These are phyloP conservation scores for Zygoascus flipseniorum DNA, from an alignment of 805 yeast genomes.

Conservation along the genomic window DNA sequence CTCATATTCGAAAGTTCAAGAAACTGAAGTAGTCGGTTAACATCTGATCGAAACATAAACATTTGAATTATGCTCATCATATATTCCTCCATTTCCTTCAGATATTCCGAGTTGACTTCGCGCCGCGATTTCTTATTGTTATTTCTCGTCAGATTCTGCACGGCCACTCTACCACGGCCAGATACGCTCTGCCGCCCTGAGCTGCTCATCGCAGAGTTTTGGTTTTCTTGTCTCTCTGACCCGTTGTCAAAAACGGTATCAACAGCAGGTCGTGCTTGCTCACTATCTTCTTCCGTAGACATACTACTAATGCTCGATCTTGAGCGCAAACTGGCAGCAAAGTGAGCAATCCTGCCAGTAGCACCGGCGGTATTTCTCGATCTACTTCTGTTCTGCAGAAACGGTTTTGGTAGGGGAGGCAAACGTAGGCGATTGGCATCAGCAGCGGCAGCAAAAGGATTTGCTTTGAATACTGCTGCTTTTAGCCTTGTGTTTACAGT, in stretches of 20 bases:
- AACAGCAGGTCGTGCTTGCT: background rate
- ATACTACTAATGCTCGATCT: background rate
- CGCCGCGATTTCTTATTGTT: background rate
- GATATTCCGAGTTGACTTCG: background rate
- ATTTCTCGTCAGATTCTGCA: background rate
- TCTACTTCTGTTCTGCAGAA: background rate
- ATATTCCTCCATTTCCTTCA: constrained; percentile 48
- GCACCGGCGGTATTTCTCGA: too few species aligned
- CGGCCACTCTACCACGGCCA: background rate
- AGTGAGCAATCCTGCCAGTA: background rate
- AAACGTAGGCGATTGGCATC: constrained; percentile 21
- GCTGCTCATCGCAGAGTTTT: background rate
- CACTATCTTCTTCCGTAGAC: background rate
- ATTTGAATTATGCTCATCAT: constrained; percentile 50
- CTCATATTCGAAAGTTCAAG: constrained; percentile 87
- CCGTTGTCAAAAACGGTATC: background rate
- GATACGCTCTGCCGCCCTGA: background rate
- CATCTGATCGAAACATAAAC: constrained; percentile 66
- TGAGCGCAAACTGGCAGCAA: background rate
- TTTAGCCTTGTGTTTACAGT: constrained; percentile 62
- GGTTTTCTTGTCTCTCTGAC: background rate
- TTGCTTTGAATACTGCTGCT: constrained; percentile 39
- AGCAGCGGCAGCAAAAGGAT: constrained; percentile 14
- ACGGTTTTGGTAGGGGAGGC: constrained; percentile 35
- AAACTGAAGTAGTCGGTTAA: constrained; percentile 75